Evolutionary conservation across 83 land plant species (phyloP).

Genomic region (Thuja plicata): DNA sequence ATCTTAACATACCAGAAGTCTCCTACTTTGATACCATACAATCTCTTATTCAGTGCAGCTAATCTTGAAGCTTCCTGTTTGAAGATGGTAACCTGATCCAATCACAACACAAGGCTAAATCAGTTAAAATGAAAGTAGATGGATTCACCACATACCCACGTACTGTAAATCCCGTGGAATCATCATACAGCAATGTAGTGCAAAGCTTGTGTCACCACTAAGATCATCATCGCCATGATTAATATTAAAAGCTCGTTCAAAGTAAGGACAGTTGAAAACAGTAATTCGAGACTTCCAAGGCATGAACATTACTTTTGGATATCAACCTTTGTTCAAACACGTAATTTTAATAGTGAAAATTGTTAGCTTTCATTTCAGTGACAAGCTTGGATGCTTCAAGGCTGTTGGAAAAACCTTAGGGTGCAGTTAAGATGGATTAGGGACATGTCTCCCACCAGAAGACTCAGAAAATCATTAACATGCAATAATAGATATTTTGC

Average conservation of each 20-base stretch:
- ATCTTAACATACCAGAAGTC: slow-evolving; percentile 69
- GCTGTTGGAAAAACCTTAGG: neutral
- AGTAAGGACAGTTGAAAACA: neutral
- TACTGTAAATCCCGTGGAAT: neutral
- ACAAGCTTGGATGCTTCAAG: neutral
- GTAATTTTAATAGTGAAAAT: neutral
- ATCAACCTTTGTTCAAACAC: neutral
- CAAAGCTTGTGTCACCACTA: neutral
- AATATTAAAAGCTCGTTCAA: neutral
- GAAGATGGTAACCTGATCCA: slow-evolving; percentile 83
- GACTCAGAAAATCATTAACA: neutral
- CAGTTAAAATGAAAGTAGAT: neutral
- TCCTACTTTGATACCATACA: slow-evolving; percentile 90
- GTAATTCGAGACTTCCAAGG: neutral
- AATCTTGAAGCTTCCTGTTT: slow-evolving; percentile 78
- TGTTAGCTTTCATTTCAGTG: neutral
- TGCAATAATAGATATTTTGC: neutral
- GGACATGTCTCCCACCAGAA: neutral
- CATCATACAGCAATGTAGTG: neutral
- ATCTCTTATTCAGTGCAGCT: slow-evolving; percentile 79
- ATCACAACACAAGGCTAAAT: neutral
- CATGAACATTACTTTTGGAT: neutral
- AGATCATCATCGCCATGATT: neutral
- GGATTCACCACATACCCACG: neutral
- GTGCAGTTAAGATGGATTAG: neutral